Evolutionary conservation across 495 filamentous ascomycete genomes (phyloP).

Genomic region (Aspergillus kassunensis): DNA sequence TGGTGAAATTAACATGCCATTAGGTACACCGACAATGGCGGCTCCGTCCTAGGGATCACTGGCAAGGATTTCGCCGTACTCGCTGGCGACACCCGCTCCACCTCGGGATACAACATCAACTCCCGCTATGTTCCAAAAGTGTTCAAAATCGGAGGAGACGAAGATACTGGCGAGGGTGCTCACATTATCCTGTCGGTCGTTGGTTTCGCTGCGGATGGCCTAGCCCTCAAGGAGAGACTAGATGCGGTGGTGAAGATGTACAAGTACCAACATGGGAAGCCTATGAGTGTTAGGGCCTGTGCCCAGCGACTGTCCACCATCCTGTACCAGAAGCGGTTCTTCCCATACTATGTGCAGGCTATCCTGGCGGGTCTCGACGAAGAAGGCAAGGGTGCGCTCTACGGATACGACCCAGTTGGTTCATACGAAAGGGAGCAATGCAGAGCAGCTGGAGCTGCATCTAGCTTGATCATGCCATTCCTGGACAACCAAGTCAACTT

Average conservation of each 20-base stretch:
- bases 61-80: slow-evolving; percentile 92
- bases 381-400: slow-evolving; percentile 88
- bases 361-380: slow-evolving; percentile 94
- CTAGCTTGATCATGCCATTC: slow-evolving; percentile 97
- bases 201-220: slow-evolving; percentile 91
- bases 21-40: slow-evolving; percentile 96
- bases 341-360: slow-evolving; percentile 93
- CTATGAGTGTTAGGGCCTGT: slow-evolving; percentile 88
- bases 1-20: slow-evolving; percentile 8
- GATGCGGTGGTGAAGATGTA: slow-evolving; percentile 96
- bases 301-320: slow-evolving; percentile 91
- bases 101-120: slow-evolving; percentile 97
- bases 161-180: slow-evolving; percentile 74
- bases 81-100: slow-evolving; percentile 92
- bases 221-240: slow-evolving; percentile 82
- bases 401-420: slow-evolving; percentile 96
- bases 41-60: slow-evolving; percentile 91
- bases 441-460: slow-evolving; percentile 89
- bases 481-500: slow-evolving; percentile 99
- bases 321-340: slow-evolving; percentile 95
- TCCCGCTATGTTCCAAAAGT: slow-evolving; percentile 90
- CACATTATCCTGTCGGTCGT: slow-evolving; percentile 88
- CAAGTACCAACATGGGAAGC: slow-evolving; percentile 88
- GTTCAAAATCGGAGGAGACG: slow-evolving; percentile 91
- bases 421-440: slow-evolving; percentile 96